A percentile compares a stretch with the other conserved stretches of the same genome.
Evolutionary conservation across 1,284 basidiomycete genomes (phyloP).

Genomic region (Ceratobasidium sp.): DNA sequence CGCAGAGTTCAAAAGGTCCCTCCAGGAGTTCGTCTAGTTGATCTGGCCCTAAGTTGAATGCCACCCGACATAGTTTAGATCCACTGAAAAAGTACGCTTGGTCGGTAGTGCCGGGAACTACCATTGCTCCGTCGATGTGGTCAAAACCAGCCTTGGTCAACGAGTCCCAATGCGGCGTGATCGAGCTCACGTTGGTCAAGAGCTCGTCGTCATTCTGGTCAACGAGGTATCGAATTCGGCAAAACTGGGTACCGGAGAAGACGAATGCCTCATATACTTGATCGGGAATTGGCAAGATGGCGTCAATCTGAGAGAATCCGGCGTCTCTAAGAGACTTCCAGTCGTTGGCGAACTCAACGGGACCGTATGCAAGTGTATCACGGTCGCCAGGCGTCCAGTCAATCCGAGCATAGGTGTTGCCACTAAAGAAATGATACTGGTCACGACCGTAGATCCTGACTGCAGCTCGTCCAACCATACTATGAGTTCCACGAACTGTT

Average conservation of each 20-base stretch:
- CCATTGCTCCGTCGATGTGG: constrained; percentile 12
- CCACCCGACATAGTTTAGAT: background rate
- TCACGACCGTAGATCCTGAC: background rate
- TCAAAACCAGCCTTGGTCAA: constrained; percentile 18
- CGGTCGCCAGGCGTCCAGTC: constrained; percentile 21
- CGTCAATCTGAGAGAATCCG: constrained; percentile 18
- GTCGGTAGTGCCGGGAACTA: constrained; percentile 6
- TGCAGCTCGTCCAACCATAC: constrained; percentile 23
- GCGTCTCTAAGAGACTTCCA: constrained; percentile 26
- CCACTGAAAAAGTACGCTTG: constrained; percentile 29
- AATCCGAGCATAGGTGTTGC: constrained; percentile 22
- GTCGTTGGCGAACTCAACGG: constrained; percentile 11
- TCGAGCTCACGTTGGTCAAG: background rate
- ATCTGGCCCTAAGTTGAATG: background rate
- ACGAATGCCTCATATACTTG: constrained; percentile 19
- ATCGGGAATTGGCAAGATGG: constrained; percentile 25
- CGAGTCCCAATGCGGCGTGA: constrained; percentile 4
- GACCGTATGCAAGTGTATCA: constrained; percentile 17
- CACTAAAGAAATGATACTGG: constrained; percentile 28
- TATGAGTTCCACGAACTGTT: background rate
- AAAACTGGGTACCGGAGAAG: constrained; percentile 26
- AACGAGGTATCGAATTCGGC: constrained; percentile 8
- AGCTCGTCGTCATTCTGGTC: constrained; percentile 13
- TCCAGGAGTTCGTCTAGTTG: constrained; percentile 13
- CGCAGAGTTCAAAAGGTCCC: constrained; percentile 4